Conservation (phyloP, 768 basidiomycete genomes). For the Sporobolomyces pararoseus region DNA sequence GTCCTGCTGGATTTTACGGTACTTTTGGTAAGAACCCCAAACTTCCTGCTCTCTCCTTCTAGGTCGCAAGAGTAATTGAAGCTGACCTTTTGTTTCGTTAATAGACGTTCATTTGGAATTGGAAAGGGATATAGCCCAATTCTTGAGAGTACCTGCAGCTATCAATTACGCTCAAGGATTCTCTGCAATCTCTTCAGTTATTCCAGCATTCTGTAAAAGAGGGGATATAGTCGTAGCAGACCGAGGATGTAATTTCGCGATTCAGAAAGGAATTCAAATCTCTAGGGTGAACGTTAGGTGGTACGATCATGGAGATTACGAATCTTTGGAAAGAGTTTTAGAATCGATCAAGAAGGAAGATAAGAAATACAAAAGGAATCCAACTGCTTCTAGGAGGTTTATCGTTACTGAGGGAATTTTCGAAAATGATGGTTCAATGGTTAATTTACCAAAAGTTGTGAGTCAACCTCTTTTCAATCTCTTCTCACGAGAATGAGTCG, state of each 20-base stretch:
- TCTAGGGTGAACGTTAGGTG: conserved; percentile 85
- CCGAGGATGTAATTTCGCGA: conserved; percentile 88
- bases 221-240: conserved; percentile 98
- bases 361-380: conserved; percentile 70
- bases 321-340: conserved; percentile 82
- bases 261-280: conserved; percentile 93
- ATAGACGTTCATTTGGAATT: conserved; percentile 85
- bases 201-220: conserved; percentile 94
- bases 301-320: conserved; percentile 94
- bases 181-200: conserved; percentile 84
- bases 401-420: conserved; percentile 97
- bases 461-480: conserved; percentile 46
- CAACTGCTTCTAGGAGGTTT: conserved; percentile 71
- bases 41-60: background rate
- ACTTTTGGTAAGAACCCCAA: conserved; percentile 66
- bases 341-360: conserved; percentile 79
- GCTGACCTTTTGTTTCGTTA: background rate
- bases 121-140: conserved; percentile 83
- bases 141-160: conserved; percentile 78
- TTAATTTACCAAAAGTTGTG: conserved; percentile 86
- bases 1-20: conserved; percentile 95
- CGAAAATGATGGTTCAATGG: conserved; percentile 87
- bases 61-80: background rate
- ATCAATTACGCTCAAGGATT: conserved; percentile 95
- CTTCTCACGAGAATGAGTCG: too few relatives aligned